A percentile compares a stretch with the other conserved stretches of the same genome.
Evolutionary conservation across 2,329 filamentous ascomycete genomes (phyloP).

Genomic region (Penicillium sclerotiorum): DNA sequence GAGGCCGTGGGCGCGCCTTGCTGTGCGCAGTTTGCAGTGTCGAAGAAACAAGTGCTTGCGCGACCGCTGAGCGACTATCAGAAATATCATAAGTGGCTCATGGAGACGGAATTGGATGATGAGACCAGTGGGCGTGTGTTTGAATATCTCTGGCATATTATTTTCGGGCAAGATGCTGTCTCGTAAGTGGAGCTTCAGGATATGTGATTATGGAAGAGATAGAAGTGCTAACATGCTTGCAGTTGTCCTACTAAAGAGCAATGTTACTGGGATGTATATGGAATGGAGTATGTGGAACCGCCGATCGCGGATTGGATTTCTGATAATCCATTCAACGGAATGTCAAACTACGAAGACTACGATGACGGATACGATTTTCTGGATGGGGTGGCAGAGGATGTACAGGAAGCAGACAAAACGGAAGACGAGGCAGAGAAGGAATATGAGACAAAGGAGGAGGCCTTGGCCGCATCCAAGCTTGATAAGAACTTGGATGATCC

Average conservation of each 20-base stretch:
- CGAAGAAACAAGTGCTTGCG: conserved; percentile 53
- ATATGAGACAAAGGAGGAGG: neutral
- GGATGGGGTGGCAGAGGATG: neutral
- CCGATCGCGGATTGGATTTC: neutral
- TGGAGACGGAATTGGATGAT: conserved; percentile 58
- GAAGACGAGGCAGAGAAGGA: neutral
- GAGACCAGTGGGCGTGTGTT: conserved; percentile 60
- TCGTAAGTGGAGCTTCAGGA: conserved; percentile 34
- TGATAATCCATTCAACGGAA: neutral
- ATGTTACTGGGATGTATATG: conserved; percentile 33
- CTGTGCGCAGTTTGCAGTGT: conserved; percentile 68
- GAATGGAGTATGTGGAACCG: conserved; percentile 16
- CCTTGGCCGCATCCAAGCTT: neutral
- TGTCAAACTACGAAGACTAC: neutral
- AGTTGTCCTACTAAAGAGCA: conserved; percentile 31
- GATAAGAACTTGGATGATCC: neutral
- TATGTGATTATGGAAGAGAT: neutral
- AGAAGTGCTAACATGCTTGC: neutral
- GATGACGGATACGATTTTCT: neutral
- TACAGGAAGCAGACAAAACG: neutral
- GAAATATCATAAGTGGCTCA: conserved; percentile 60
- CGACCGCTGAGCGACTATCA: conserved; percentile 57
- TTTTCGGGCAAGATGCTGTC: conserved; percentile 48
- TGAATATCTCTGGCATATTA: conserved; percentile 68
- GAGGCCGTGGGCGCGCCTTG: conserved; percentile 58